A percentile compares a stretch with the other conserved stretches of the same genome.
phyloP scores from a whole-genome alignment of 202 grass and related monocot species.

The Zizania palustris region DNA sequence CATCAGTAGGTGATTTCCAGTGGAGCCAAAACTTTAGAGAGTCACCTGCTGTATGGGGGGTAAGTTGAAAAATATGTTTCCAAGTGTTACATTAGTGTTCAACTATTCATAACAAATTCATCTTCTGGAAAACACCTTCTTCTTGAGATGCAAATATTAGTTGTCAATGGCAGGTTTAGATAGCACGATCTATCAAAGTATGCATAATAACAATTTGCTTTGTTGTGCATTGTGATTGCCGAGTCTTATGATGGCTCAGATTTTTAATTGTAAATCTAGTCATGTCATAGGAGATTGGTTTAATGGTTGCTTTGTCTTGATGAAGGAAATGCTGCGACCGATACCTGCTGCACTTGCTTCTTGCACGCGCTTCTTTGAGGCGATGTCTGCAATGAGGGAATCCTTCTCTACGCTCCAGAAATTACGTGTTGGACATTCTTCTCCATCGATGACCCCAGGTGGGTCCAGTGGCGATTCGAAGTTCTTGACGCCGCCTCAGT shows the following conservation, averaged over 20 bases:
- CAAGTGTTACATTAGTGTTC: not conserved
- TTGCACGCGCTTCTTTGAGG: constrained; percentile 98
- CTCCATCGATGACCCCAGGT: constrained; percentile 47
- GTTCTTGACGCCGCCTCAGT: constrained; percentile 70
- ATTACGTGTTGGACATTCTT: constrained; percentile 66
- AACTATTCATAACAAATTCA: not conserved
- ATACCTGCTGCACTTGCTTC: constrained; percentile 93
- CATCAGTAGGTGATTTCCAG: constrained; percentile 87
- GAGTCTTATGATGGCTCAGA: not conserved
- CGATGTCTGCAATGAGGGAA: constrained; percentile 98
- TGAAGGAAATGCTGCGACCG: constrained; percentile 95
- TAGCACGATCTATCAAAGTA: not conserved
- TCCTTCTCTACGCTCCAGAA: constrained; percentile 91
- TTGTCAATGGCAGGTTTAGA: constrained; percentile 25
- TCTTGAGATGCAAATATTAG: not conserved
- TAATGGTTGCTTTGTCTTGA: constrained; percentile 33
- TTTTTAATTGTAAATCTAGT: not conserved
- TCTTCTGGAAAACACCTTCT: not conserved
- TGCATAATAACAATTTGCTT: not conserved
- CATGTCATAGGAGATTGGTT: not conserved
- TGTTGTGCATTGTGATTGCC: not conserved
- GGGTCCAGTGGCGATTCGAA: constrained; percentile 49
- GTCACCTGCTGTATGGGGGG: constrained; percentile 92
- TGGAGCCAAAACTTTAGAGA: constrained; percentile 99
- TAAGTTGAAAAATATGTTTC: constrained; percentile 51